These are phyloP conservation scores for Lizanozyma gosingica DNA, from an alignment of 1,139 yeast species.

Conservation along the genomic window DNA sequence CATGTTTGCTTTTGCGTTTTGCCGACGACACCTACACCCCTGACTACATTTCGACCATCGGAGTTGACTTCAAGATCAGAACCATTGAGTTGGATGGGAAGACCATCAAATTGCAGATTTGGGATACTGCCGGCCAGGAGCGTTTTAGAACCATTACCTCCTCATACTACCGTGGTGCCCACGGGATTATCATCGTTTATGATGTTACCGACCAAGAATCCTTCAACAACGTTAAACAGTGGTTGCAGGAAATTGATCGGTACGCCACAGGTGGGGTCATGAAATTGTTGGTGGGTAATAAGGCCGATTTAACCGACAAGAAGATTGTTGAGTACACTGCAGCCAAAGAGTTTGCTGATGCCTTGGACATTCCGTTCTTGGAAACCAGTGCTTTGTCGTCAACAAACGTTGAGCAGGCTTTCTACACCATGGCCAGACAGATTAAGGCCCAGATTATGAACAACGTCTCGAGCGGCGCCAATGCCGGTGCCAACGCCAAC, in stretches of 20 bases:
- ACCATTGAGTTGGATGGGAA: constrained; percentile 95
- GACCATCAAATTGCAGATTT: constrained; percentile 92
- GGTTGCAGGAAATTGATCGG: constrained; percentile 98
- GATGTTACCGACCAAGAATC: constrained; percentile 98
- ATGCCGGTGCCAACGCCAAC: constrained; percentile 45
- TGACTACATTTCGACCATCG: constrained; percentile 94
- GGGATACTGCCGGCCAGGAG: constrained; percentile 99
- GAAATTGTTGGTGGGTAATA: constrained; percentile 93
- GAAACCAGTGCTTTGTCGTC: constrained; percentile 96
- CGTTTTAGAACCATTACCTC: constrained; percentile 96
- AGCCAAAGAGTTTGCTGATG: constrained; percentile 97
- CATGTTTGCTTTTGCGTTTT: constrained; percentile 87
- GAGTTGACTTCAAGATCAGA: constrained; percentile 96
- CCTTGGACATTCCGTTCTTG: constrained; percentile 88
- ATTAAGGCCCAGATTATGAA: constrained; percentile 94
- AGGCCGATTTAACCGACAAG: constrained; percentile 89
- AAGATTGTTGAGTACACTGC: constrained; percentile 93
- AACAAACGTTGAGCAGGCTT: constrained; percentile 96
- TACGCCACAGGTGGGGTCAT: constrained; percentile 97
- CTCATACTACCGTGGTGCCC: constrained; percentile 97
- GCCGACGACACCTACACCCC: constrained; percentile 98
- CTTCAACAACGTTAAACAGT: constrained; percentile 93
- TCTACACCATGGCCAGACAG: constrained; percentile 97
- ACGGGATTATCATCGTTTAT: constrained; percentile 94
- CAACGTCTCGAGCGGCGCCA: constrained; percentile 38